A percentile compares a stretch with the other conserved stretches of the same genome.
Evolutionary conservation across 2,329 filamentous ascomycete genomes (phyloP).

Genomic region (Basipetospora chlamydospora): DNA sequence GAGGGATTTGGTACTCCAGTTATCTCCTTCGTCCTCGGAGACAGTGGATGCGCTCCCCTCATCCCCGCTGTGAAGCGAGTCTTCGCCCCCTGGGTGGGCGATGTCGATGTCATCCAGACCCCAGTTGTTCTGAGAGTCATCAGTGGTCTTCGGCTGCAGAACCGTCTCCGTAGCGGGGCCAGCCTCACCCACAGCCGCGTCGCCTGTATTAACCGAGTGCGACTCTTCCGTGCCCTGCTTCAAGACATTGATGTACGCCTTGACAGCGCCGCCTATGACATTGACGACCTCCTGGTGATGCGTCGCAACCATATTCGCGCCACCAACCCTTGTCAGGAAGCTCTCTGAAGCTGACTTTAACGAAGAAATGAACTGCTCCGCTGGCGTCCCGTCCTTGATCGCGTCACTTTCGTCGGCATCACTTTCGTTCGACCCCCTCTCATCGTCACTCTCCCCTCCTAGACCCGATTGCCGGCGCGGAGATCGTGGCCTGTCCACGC

Average conservation of each 20-base stretch:
- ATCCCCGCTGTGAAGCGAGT: constrained; percentile 13
- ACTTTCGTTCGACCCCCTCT: too few species aligned
- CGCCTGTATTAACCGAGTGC: too few species aligned
- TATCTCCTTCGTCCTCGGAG: too few species aligned
- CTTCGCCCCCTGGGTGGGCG: constrained; percentile 19
- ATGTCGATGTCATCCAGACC: constrained; percentile 36
- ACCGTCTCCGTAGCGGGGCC: constrained; percentile 2
- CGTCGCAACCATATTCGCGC: too few species aligned
- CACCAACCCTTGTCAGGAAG: too few species aligned
- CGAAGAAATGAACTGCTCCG: not conserved
- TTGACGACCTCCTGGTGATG: constrained; percentile 36
- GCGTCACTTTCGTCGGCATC: too few species aligned
- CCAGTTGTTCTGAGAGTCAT: too few species aligned
- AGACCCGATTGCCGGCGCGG: not conserved
- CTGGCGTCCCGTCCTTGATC: constrained; percentile 1
- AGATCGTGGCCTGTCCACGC: constrained; percentile 20
- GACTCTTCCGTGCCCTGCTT: constrained; percentile 7
- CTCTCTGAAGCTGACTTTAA: not conserved
- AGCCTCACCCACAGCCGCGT: too few species aligned
- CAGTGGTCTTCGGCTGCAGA: not conserved
- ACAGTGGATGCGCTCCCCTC: too few species aligned
- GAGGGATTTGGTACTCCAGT: too few species aligned
- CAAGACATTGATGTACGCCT: constrained; percentile 30
- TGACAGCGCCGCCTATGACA: constrained; percentile 34
- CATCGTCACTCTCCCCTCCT: not conserved